A percentile compares a stretch with the other conserved stretches of the same genome.
phyloP scores from a whole-genome alignment of 495 filamentous ascomycete species.

The Daldinia caldariorum region DNA sequence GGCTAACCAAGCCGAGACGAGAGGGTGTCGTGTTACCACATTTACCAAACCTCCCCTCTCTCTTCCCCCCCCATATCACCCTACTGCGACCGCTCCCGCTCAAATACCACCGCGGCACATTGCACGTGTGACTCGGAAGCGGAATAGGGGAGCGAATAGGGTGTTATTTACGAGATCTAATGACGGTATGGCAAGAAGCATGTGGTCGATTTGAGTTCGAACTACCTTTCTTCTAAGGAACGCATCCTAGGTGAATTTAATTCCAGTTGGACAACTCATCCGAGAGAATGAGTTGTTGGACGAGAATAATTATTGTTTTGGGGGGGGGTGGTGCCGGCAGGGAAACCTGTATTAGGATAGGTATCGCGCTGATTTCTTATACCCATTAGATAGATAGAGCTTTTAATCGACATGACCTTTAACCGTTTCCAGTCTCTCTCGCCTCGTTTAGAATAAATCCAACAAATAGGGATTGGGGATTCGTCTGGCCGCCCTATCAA shows the following conservation, averaged over 20 bases:
- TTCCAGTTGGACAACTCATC: slow-evolving; percentile 10
- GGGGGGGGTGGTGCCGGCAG: slow-evolving; percentile 14
- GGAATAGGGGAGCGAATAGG: slow-evolving; percentile 1
- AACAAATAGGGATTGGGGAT: slow-evolving; percentile 44
- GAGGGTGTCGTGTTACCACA: slow-evolving; percentile 10
- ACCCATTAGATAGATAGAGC: background rate
- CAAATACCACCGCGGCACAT: background rate
- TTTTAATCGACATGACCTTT: slow-evolving; percentile 16
- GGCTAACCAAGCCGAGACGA: background rate
- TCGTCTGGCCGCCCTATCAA: slow-evolving; percentile 27
- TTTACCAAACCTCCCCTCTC: background rate
- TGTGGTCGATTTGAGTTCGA: background rate
- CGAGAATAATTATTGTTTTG: slow-evolving; percentile 6
- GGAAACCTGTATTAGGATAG: slow-evolving; percentile 6
- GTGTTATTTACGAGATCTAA: background rate
- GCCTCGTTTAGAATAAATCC: slow-evolving; percentile 32
- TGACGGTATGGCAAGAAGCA: background rate
- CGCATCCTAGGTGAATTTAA: background rate
- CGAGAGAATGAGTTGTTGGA: slow-evolving; percentile 12
- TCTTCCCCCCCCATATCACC: background rate
- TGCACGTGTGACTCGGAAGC: background rate
- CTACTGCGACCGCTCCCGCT: background rate
- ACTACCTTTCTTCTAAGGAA: background rate
- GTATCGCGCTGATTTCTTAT: slow-evolving; percentile 1
- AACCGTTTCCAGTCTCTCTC: background rate